Evolutionary conservation across 2,329 filamentous ascomycete genomes (phyloP), one percentile per base, ranked within the genome.

Genomic region (Acrocalymma vagum): DNA sequence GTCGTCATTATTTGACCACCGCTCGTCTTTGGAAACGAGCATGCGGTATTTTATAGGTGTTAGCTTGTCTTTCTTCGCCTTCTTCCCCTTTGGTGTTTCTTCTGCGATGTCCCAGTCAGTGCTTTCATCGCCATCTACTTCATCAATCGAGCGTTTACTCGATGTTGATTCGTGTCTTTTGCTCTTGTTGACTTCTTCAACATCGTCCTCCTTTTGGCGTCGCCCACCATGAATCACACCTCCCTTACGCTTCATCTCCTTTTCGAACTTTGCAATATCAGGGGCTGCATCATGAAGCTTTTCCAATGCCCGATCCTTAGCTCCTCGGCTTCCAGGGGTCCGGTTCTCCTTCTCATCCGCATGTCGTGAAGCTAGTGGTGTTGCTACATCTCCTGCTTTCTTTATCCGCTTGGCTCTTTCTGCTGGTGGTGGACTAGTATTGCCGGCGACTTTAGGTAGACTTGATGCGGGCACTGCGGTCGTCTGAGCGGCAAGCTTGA

Each of bases 261-360:
- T 96, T 62, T 97, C 88, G 61, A 94, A 99, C 21, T 95, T 75
- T 2, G 86, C 87, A 60, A 97, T 91, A 62, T 99, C 94, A 1
- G 86, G 82, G 1, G 89, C 91, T 42, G 93, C 77, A 23, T 83
- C 81, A 38, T 94, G 89, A 6, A 97, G 73, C 51, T 83, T 85
- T 22, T 85, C 82, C n/a, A 87, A 74, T 9, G 94, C 94, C 61
- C 88, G 87, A 26, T 87, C 85, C 67, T 97, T 99, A 10, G 94
- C 93, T 58, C 90, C 94, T 39, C 94, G 86, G 52, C 88, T 89
- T 17, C 86, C 85, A 0, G 92, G 91, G 0, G 90, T 94, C 15
- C 89, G 82, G 51, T 95, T 95, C 67, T 96, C 91, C 63, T 94
- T 94, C 10, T 82, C 87, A 16, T 63, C 58, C 1, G 39, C 42